Conservation (phyloP, 2,329 filamentous ascomycete species). For the Pyricularia pennisetigena region DNA sequence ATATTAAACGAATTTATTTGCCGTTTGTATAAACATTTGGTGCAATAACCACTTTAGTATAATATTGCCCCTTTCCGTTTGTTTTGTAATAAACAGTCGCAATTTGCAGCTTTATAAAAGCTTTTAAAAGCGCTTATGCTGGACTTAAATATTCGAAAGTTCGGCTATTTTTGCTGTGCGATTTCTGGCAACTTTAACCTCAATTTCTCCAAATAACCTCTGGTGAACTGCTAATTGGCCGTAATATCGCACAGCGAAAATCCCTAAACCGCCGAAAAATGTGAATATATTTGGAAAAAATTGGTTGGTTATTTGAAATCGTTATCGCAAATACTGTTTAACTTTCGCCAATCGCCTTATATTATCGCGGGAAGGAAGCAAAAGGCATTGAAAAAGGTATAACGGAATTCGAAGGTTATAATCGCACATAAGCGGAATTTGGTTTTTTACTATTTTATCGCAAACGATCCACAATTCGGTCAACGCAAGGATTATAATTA, state of each 20-base stretch:
- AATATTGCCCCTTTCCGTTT: neutral
- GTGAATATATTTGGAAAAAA: constrained; percentile 23
- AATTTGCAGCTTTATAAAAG: constrained; percentile 3
- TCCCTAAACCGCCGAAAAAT: constrained; percentile 19
- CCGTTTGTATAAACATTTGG: constrained; percentile 21
- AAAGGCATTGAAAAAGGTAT: constrained; percentile 28
- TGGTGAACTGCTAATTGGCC: constrained; percentile 31
- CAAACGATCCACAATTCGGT: constrained; percentile 50
- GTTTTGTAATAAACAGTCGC: constrained; percentile 5
- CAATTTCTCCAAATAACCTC: constrained; percentile 23
- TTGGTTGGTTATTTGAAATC: constrained; percentile 14
- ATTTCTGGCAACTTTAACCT: constrained; percentile 20
- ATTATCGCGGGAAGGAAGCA: constrained; percentile 31
- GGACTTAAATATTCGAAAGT: constrained; percentile 14
- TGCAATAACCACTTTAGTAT: constrained; percentile 15
- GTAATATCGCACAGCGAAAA: constrained; percentile 39
- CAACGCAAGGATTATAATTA: constrained; percentile 44
- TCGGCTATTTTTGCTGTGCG: constrained; percentile 23
- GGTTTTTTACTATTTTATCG: constrained; percentile 32
- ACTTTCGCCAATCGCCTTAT: constrained; percentile 33
- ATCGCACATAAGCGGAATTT: constrained; percentile 29
- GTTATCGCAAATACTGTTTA: constrained; percentile 35
- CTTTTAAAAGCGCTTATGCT: constrained; percentile 19
- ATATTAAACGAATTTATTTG: constrained; percentile 30
- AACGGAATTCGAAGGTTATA: constrained; percentile 35